phyloP scores from a whole-genome alignment of 805 yeast genomes.

The Yarrowia hollandica region DNA sequence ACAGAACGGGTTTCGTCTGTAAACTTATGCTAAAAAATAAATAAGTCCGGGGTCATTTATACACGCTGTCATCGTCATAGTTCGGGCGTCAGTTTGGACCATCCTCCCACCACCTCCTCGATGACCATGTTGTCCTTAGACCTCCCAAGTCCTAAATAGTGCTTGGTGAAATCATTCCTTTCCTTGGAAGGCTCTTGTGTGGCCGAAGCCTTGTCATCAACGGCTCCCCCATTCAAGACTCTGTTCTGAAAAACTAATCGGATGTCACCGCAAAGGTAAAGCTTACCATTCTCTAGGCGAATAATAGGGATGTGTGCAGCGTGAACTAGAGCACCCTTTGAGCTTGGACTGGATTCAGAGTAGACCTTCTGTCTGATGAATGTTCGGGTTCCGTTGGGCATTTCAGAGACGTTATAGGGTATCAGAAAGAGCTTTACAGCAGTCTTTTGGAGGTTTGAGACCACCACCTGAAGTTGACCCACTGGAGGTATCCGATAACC shows the following conservation, averaged over 20 bases:
- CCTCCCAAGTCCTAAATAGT: slow-evolving; percentile 14
- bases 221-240: slow-evolving; percentile 1
- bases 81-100: neutral
- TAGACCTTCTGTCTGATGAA: slow-evolving; percentile 40
- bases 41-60: neutral
- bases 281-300: slow-evolving; percentile 11
- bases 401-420: slow-evolving; percentile 40
- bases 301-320: slow-evolving; percentile 13
- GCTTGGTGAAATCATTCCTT: slow-evolving; percentile 1
- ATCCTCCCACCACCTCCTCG: slow-evolving; percentile 19
- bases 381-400: slow-evolving; percentile 39
- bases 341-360: slow-evolving; percentile 18
- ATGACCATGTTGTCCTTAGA: slow-evolving; percentile 23
- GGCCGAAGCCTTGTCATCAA: neutral
- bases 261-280: slow-evolving; percentile 12
- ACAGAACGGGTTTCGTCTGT: neutral
- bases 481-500: slow-evolving; percentile 41
- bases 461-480: slow-evolving; percentile 42
- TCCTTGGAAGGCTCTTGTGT: neutral
- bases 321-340: slow-evolving; percentile 33
- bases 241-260: slow-evolving; percentile 24
- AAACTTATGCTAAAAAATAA: slow-evolving; percentile 17
- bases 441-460: slow-evolving; percentile 40
- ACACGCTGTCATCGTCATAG: neutral
- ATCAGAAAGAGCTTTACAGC: slow-evolving; percentile 40